Evolutionary conservation across 345 rosid species (phyloP).

Genomic region (Eutrema yunnanense): DNA sequence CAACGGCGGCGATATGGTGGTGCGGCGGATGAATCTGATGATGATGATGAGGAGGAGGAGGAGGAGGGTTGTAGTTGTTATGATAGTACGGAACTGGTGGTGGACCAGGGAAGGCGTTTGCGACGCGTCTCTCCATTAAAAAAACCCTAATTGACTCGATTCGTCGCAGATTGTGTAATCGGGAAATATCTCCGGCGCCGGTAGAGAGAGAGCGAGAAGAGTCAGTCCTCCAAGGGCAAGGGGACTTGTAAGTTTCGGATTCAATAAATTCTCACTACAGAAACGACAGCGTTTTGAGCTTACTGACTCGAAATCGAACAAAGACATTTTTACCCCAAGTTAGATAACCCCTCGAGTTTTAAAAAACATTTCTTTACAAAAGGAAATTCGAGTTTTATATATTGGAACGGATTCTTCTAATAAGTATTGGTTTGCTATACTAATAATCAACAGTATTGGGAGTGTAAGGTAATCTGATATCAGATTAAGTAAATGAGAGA

Average conservation of each 20-base stretch:
- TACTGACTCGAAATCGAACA: too few relatives aligned
- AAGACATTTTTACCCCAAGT: too few relatives aligned
- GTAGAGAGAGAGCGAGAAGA: background rate
- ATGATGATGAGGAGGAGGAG: slow-evolving; percentile 1
- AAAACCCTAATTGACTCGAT: background rate
- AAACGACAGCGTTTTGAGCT: background rate
- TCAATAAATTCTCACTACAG: background rate
- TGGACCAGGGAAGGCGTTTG: slow-evolving; percentile 16
- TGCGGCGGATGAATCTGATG: slow-evolving; percentile 29
- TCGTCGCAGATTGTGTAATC: background rate
- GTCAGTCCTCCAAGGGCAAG: background rate
- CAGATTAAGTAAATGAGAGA: too few relatives aligned
- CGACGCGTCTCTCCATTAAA: slow-evolving; percentile 16
- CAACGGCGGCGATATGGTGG: slow-evolving; percentile 22
- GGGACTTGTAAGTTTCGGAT: background rate
- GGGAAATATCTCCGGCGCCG: slow-evolving; percentile 16
- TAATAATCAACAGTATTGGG: too few relatives aligned
- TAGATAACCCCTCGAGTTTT: too few relatives aligned
- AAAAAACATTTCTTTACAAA: too few relatives aligned
- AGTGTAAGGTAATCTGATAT: too few relatives aligned
- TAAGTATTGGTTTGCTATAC: too few relatives aligned
- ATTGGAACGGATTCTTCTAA: too few relatives aligned
- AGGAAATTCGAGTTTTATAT: too few relatives aligned
- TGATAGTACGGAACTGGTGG: slow-evolving; percentile 25
- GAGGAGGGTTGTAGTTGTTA: slow-evolving; percentile 23